Conservation (phyloP, 371 early-diverging fungal genomes). For the Gilbertella persicaria region DNA sequence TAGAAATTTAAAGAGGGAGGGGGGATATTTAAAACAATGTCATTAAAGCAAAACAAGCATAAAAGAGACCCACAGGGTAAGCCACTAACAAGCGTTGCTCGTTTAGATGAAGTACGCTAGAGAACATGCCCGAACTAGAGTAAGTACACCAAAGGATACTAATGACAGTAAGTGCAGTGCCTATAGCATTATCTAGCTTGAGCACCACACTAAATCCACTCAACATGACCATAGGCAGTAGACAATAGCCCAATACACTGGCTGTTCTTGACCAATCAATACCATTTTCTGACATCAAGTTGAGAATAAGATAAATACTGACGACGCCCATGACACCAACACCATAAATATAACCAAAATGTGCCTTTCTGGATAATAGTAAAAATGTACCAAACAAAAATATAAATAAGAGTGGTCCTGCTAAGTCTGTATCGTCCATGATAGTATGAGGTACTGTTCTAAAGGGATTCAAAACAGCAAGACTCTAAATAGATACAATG, state of each 20-base stretch:
- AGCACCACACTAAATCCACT: conserved; percentile 63
- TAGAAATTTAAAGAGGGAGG: too few species aligned
- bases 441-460: conserved; percentile 85
- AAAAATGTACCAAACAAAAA: conserved; percentile 89
- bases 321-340: conserved; percentile 90
- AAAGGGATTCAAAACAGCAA: conserved; percentile 91
- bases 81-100: conserved; percentile 94
- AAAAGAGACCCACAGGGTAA: conserved; percentile 94
- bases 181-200: conserved; percentile 55
- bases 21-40: conserved; percentile 85
- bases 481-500: conserved; percentile 43
- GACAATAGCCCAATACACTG: conserved; percentile 95
- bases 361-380: conserved; percentile 85
- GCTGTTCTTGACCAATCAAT: conserved; percentile 89
- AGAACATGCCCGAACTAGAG: conserved; percentile 95
- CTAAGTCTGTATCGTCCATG: conserved; percentile 94
- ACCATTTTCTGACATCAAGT: conserved; percentile 91
- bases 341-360: conserved; percentile 98
- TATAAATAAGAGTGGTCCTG: conserved; percentile 91
- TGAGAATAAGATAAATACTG: conserved; percentile 85
- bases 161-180: conserved; percentile 61
- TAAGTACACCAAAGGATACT: conserved; percentile 94
- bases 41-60: conserved; percentile 93
- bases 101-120: conserved; percentile 87
- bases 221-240: conserved; percentile 92